Evolutionary conservation across 2,329 filamentous ascomycete genomes (phyloP), one percentile per base, ranked within the genome.

Genomic region (Aspergillus texensis): DNA sequence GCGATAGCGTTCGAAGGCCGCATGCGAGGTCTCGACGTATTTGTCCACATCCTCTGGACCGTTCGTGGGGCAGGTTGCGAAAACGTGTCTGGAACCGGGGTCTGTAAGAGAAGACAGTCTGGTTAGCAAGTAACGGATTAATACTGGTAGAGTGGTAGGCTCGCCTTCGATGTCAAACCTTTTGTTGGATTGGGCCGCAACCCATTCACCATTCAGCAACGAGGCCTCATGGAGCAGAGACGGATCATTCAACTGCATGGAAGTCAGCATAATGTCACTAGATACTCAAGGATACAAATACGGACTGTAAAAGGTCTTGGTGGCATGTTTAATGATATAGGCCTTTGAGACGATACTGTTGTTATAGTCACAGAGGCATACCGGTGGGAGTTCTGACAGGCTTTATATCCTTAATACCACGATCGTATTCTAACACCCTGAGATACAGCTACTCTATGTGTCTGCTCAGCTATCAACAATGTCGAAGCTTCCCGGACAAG

Each of bases 1-100:
- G 61, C 80, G 82, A 77, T 85, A 91, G 24, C 77, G 76, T 65
- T 86, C 77, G 69, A 91, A 91, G 6, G 87, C 86, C n/a, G 78
- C 77, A 64, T 89, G 81, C 0, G 89, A 84, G 45, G 84, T 82
- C 68, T 86, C 78, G 10, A 90, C 86, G 2, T 88, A 85, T 6
- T 74, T 75, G 64, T 89, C 85, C 60, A 90, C 88, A 74, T 91
- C 89, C 48, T 86, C 85, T n/a, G 75, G 74, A 6, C 74, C 73
- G 67, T 80, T 83, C 67, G 83, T 80, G 0, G 85, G 81, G 66
- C 82, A 84, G 11, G 80, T 80, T 1, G 83, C 81, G 83, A 84
- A 87, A 4, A 77, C 67, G 53, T 77, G 77, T 65, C 81, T 81
- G 6, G 81, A 82, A 43, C 85, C 85, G 0, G 85, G 85, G 63